phyloP scores from a whole-genome alignment of 768 basidiomycete genomes.

The Suillus discolor region DNA sequence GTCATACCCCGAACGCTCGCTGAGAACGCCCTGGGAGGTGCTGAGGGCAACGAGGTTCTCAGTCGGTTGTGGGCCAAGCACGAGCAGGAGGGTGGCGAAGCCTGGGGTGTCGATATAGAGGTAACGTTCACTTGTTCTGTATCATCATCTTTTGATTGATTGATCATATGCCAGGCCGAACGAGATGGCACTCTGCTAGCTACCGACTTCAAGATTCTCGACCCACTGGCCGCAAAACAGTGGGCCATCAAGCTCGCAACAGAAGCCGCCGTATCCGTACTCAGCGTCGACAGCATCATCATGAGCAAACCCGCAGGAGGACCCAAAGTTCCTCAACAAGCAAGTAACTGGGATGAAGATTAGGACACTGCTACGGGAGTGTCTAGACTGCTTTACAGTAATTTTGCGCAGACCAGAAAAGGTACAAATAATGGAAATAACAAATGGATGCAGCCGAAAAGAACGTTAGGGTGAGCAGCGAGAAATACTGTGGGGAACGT shows the following conservation, averaged over 20 bases:
- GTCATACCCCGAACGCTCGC: slow-evolving; percentile 91
- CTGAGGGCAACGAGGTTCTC: slow-evolving; percentile 91
- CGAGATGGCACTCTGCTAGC: slow-evolving; percentile 74
- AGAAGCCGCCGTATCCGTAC: slow-evolving; percentile 86
- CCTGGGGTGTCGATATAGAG: slow-evolving; percentile 90
- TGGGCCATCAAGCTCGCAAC: slow-evolving; percentile 93
- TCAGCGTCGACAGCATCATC: slow-evolving; percentile 97
- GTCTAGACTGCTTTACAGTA: slow-evolving; percentile 30
- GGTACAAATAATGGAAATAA: slow-evolving; percentile 19
- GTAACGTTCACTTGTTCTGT: slow-evolving; percentile 36
- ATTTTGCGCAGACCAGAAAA: slow-evolving; percentile 23
- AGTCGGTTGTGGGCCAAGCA: slow-evolving; percentile 91
- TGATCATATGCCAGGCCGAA: slow-evolving; percentile 55
- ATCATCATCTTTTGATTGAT: slow-evolving; percentile 1
- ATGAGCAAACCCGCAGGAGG: slow-evolving; percentile 72
- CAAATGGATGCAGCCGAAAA: slow-evolving; percentile 13
- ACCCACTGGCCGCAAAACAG: slow-evolving; percentile 86
- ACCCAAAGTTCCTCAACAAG: slow-evolving; percentile 70
- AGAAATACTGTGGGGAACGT: slow-evolving; percentile 6
- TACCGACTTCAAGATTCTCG: slow-evolving; percentile 68
- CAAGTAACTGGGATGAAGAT: slow-evolving; percentile 87
- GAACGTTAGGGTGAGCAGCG: slow-evolving; percentile 2
- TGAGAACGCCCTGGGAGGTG: slow-evolving; percentile 92
- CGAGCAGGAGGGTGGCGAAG: slow-evolving; percentile 69
- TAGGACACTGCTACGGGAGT: slow-evolving; percentile 22